Conservation (phyloP, 306 rosid species). For the Castanea mollissima region DNA sequence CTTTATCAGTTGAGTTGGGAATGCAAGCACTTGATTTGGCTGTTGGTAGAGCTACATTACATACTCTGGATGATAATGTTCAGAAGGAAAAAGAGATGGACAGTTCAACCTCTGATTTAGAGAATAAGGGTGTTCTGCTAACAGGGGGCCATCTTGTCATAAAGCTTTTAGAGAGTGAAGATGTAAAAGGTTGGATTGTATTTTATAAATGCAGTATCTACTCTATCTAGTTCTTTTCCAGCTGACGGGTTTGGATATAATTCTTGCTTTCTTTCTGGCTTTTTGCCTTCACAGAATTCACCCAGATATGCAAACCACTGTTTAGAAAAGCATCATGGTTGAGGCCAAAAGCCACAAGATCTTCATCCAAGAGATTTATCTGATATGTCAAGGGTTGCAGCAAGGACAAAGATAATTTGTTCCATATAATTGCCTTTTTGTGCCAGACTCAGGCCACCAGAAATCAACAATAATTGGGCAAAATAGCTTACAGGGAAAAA, state of each 20-base stretch:
- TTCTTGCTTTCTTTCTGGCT: not conserved
- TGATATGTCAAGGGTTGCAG: constrained; percentile 76
- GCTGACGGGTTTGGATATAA: constrained; percentile 7
- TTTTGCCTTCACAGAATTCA: constrained; percentile 50
- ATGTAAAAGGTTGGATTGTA: constrained; percentile 57
- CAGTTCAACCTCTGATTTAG: constrained; percentile 21
- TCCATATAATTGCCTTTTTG: not conserved
- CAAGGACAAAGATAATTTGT: constrained; percentile 25
- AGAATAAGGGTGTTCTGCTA: constrained; percentile 50
- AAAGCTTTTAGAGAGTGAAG: constrained; percentile 92
- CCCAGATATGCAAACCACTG: constrained; percentile 68
- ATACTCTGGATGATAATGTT: constrained; percentile 18
- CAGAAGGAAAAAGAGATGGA: constrained; percentile 19
- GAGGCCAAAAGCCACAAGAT: constrained; percentile 95
- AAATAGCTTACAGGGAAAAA: not conserved
- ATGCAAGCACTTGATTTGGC: constrained; percentile 83
- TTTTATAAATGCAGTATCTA: not conserved
- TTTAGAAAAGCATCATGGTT: constrained; percentile 73
- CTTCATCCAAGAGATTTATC: constrained; percentile 87
- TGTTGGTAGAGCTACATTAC: constrained; percentile 51
- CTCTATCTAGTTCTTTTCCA: not conserved
- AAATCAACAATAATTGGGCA: not conserved
- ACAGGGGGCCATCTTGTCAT: constrained; percentile 75
- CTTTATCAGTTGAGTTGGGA: constrained; percentile 77
- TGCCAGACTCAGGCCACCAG: not conserved